Conservation (phyloP, 768 basidiomycete genomes). For the Lentinus brumalis region DNA sequence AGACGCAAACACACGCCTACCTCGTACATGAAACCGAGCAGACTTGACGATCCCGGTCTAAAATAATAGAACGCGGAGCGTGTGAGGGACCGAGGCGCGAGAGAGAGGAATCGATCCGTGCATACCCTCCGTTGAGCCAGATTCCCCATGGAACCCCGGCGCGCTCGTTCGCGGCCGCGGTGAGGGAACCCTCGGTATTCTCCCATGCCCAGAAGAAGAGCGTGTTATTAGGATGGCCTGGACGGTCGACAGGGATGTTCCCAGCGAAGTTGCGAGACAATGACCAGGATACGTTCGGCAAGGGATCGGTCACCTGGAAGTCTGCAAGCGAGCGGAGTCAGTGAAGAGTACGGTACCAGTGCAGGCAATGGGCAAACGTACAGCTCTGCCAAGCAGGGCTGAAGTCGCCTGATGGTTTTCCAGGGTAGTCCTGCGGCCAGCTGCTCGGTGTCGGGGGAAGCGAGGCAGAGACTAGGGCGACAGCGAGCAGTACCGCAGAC, state of each 20-base stretch:
- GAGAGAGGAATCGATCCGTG: not conserved
- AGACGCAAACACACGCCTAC: constrained; percentile 5
- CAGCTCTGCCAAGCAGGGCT: constrained; percentile 37
- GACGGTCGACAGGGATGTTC: constrained; percentile 34
- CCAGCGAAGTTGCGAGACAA: constrained; percentile 39
- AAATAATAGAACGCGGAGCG: not conserved
- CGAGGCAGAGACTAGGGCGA: constrained; percentile 1
- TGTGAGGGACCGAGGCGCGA: not conserved
- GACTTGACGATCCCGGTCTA: constrained; percentile 71
- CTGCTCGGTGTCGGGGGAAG: constrained; percentile 22
- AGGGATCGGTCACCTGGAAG: constrained; percentile 36
- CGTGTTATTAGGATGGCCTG: constrained; percentile 39
- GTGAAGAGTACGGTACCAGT: not conserved
- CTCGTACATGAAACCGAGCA: constrained; percentile 66
- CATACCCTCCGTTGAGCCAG: constrained; percentile 41
- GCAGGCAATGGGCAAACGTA: constrained; percentile 15
- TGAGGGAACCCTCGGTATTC: constrained; percentile 38
- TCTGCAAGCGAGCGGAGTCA: constrained; percentile 24
- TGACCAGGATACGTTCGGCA: constrained; percentile 37
- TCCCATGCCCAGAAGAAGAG: constrained; percentile 46
- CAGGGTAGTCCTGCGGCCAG: constrained; percentile 46
- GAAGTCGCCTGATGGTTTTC: constrained; percentile 38
- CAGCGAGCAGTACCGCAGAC: constrained; percentile 4
- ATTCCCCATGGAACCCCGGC: constrained; percentile 38
- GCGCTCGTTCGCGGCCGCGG: constrained; percentile 26